Base-by-base conservation (phyloP, 805 yeast genomes). In the Nakazawaea sp. region DNA sequence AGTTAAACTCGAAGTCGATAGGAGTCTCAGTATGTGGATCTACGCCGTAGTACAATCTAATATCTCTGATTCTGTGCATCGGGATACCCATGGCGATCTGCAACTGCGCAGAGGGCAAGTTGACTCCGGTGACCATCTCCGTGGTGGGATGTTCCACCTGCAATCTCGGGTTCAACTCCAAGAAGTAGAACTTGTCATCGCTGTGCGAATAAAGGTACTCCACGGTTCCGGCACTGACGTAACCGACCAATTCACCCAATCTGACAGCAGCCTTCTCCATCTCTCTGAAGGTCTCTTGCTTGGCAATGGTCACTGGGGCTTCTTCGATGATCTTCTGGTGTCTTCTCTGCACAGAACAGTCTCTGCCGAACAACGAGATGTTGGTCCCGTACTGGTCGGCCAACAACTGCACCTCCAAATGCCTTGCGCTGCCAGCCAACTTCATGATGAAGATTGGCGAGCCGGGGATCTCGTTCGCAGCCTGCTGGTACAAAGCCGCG, bases 131-230 rank as follows among this genome's bases (percentile, higher is more conserved):
- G 40, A 88, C 98, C 99, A 92, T 92, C 68, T 92, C 99, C 28
- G 98, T 92, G 31, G 98, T 92, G 54, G 99, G 99, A 72, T 92
- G 99, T 73, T 92, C 99, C 43, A 92, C 99, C 71, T 92, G 99
- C 61, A 92, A 73, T 72, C 99, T 85, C 53, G 99, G 98, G 61
- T 92, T 92, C 59, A 92, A 75, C 67, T 92, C 99, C 59, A 92
- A 72, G 63, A 92, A 92, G 72, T 89, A 92, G 59, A 90, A 92
- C 59, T 89, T 87, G 62, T 90, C 89, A 44, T 92, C 97, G 40
- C 84, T 76, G 59, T 88, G 92, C 19, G 96, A 87, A 60, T 92
- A 92, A 51, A 92, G 72, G 65, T 92, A 92, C 65, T 92, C 99
- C 39, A 92, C 97, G 32, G 99, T 92, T 75, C 99, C 99, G 19